Base-by-base conservation (phyloP, 2,329 filamentous ascomycete genomes). In the Myriosclerotinia curreyana region DNA sequence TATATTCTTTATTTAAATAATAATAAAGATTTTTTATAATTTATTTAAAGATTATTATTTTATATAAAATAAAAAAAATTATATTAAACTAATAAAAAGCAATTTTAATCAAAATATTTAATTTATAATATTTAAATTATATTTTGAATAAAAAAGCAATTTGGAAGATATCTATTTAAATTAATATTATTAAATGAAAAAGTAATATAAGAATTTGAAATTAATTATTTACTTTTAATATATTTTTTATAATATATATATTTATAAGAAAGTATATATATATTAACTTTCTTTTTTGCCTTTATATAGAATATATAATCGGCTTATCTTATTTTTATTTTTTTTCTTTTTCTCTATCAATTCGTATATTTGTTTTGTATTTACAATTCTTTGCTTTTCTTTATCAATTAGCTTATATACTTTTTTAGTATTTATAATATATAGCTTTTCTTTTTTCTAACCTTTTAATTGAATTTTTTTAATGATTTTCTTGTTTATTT, bases 21-120 rank as follows among this genome's bases (percentile, higher is more conserved):
- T 72, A 74, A 34, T 67, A 66, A 9, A 71, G 71, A 31, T 72
- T 71, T 28, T 66, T 65, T 17, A 72, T 74, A n/a, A 46, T 53
- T 25, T 71, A 66, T 52, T 75, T 72, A 12, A 71, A 66, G n/a
- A 67, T 34, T 17, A 74, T 56, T 14, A 67, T 50, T n/a, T 63
- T 52, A 34, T 73, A 74, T 31, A 65, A 63, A 17, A 50, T 46
- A 20, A 66, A 28, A 40, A 73, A 69, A 14, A 62, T 34, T 7
- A 46, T 14, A 25, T 66, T 58, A 38, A 64, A 44, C 53, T 44
- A 64, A 17, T 36, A 22, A 42, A 53, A 70, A 36, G 38, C 48
- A 22, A 17, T 40, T 17, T 1, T 42, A 14, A 54, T 28, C 1
- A 60, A 36, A n/a, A 69, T 36, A 15, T 61, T 53, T 14, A 40